Base-by-base conservation (phyloP, 2,329 filamentous ascomycete genomes). In the Colletotrichum sp. region DNA sequence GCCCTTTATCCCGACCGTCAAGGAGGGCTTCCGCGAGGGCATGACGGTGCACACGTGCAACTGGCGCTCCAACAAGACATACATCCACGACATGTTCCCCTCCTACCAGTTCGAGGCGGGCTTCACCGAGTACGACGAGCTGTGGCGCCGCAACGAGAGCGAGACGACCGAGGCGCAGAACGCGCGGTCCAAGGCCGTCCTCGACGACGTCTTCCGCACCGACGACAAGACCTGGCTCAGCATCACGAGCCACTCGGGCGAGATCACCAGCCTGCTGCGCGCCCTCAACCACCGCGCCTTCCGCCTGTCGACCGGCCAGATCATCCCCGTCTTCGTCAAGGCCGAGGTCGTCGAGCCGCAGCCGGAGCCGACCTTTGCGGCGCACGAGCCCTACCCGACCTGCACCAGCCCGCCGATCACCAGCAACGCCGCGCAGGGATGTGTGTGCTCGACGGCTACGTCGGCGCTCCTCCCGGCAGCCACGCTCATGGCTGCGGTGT, bases 21-120 rank as follows among this genome's bases (percentile, higher is more conserved):
- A 94, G 82, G 93, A 94, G 79, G 81, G 89, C 43, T 86, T 94
- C 78, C 88, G 93, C 34, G 93, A 95, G 82, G 90, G 90, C 3
- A 90, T 94, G 71, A 92, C 89, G 70, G 90, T 92, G 57, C 93
- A 94, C 80, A 94, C 93, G 0, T 95, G 93, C 81, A 92, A 95
- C 82, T 88, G 90, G 34, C 87, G 93, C 12, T 89, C 88, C 26
- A 89, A 84, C 78, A 89, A 87, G 79, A 86, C 88, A 1, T 87
- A 88, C 74, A 92, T 94, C 76, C 83, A 84, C 18, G 77, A 83
- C 4, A 84, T 87, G 6, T 91, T 91, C 65, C 92, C 91, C 0
- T 81, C 78, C 2, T 93, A 89, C 80, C 79, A 78, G 7, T 90
- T 94, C 65, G 93, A 94, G 82, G 81, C 84, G 2, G 91, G 90